Evolutionary conservation across 345 rosid genomes (phyloP).

Genomic region (Gossypium turneri): DNA sequence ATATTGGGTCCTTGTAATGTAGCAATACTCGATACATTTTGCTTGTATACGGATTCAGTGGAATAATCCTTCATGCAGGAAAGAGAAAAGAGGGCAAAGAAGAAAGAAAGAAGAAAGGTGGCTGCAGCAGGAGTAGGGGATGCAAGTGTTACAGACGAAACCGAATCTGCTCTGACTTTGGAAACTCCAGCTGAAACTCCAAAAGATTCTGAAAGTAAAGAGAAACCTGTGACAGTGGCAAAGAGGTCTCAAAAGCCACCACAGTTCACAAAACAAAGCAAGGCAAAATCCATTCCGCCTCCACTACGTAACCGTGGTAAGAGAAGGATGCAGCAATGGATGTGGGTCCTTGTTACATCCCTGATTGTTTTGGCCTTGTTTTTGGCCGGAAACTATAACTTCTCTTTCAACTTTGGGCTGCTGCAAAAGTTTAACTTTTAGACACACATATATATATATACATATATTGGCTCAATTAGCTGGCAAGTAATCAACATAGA

Average conservation of each 20-base stretch:
- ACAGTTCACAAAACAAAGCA: constrained; percentile 53
- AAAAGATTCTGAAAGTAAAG: constrained; percentile 34
- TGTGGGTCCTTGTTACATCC: constrained; percentile 52
- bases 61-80: constrained; percentile 40
- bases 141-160: constrained; percentile 22
- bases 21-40: neutral
- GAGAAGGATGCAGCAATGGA: constrained; percentile 72
- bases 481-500: neutral
- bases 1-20: neutral
- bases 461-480: neutral
- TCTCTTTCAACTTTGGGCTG: constrained; percentile 28
- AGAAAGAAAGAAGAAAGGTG: constrained; percentile 14
- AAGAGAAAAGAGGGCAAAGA: constrained; percentile 55
- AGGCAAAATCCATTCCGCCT: constrained; percentile 55
- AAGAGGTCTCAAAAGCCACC: constrained; percentile 42
- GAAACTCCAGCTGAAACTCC: constrained; percentile 39
- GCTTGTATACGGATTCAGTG: neutral
- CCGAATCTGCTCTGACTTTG: constrained; percentile 24
- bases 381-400: constrained; percentile 48
- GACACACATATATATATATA: neutral
- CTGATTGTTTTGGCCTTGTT: constrained; percentile 41
- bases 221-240: constrained; percentile 20
- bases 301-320: constrained; percentile 67
- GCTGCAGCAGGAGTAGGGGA: constrained; percentile 24
- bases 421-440: constrained; percentile 14